phyloP scores from a whole-genome alignment of 495 filamentous ascomycete species.

The Neurospora sp. region DNA sequence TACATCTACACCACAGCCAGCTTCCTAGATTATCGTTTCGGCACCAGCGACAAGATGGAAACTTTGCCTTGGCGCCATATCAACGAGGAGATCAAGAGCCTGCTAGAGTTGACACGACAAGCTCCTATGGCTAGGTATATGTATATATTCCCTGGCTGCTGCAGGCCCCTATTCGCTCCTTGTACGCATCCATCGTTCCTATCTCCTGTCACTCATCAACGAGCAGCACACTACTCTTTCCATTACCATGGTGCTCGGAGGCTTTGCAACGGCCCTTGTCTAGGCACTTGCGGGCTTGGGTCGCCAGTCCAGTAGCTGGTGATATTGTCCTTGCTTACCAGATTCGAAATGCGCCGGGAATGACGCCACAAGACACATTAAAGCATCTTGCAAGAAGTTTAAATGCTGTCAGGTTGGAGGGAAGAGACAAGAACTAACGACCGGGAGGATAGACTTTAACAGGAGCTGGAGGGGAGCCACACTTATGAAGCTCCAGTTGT shows the following conservation, averaged over 20 bases:
- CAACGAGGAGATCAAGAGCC: background rate
- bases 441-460: slow-evolving; percentile 5
- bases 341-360: background rate
- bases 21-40: background rate
- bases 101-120: background rate
- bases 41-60: background rate
- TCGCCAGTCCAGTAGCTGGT: background rate
- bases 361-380: background rate
- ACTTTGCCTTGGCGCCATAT: background rate
- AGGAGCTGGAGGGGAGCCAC: slow-evolving; percentile 2
- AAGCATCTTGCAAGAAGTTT: slow-evolving; percentile 1
- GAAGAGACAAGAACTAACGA: background rate
- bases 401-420: background rate
- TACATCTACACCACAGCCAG: background rate
- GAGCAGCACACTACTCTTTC: background rate
- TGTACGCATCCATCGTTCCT: background rate
- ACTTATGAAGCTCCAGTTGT: background rate
- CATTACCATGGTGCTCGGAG: background rate
- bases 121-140: background rate
- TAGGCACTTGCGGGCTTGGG: background rate
- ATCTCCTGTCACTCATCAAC: background rate
- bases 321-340: background rate
- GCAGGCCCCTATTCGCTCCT: background rate
- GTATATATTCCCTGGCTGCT: background rate
- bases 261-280: background rate